Conservation (phyloP, 345 rosid genomes). For the Syzygium grande region DNA sequence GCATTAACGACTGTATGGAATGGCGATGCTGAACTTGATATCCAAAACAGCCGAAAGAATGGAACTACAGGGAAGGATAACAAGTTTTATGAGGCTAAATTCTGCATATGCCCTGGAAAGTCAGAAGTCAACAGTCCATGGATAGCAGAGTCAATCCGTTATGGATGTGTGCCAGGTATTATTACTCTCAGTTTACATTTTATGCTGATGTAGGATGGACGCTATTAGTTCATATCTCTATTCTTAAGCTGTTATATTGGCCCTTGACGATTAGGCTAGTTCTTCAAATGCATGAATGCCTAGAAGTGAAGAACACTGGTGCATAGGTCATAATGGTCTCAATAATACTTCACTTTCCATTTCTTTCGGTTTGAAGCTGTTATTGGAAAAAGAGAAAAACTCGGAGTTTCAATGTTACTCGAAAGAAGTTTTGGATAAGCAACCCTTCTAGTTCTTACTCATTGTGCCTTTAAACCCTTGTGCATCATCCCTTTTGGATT, state of each 20-base stretch:
- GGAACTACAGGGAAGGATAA: background rate
- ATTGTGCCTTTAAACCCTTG: background rate
- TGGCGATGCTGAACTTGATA: slow-evolving; percentile 2
- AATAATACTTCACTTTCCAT: background rate
- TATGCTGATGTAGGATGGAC: background rate
- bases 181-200: background rate
- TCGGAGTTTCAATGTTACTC: background rate
- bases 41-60: background rate
- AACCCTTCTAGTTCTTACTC: background rate
- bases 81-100: slow-evolving; percentile 4
- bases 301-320: background rate
- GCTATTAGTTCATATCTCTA: background rate
- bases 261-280: background rate
- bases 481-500: background rate
- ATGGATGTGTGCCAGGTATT: slow-evolving; percentile 17
- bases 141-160: slow-evolving; percentile 8
- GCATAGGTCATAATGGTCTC: background rate
- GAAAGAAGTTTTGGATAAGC: background rate
- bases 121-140: background rate
- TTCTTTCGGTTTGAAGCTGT: background rate
- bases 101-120: slow-evolving; percentile 11
- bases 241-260: background rate
- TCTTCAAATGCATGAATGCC: background rate
- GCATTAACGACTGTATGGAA: background rate
- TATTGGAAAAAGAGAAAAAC: background rate